A percentile compares a stretch with the other conserved stretches of the same genome.
phyloP scores from a whole-genome alignment of 495 filamentous ascomycete species.

The Penicillium pulvis region DNA sequence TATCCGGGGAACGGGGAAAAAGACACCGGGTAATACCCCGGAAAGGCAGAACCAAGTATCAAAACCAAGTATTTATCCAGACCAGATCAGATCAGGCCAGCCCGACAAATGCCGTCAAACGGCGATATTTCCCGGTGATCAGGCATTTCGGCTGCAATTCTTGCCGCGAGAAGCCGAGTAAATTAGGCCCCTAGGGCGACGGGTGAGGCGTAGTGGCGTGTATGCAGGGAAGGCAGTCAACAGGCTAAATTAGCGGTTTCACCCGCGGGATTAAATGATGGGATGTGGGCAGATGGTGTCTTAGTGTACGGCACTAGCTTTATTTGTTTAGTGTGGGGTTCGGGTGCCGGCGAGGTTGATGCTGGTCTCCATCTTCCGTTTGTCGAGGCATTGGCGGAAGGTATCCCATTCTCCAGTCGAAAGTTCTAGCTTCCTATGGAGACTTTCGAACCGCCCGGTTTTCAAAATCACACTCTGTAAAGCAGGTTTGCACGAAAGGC shows the following conservation, averaged over 20 bases:
- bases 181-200: neutral
- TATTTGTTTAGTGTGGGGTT: neutral
- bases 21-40: neutral
- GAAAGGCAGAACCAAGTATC: neutral
- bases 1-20: neutral
- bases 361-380: no score
- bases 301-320: neutral
- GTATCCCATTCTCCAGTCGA: no score
- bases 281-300: neutral
- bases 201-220: conserved; percentile 5
- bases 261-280: neutral
- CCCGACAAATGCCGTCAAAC: neutral
- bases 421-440: no score
- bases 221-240: neutral
- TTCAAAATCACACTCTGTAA: no score
- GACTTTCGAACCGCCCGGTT: no score
- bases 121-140: neutral
- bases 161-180: neutral
- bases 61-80: neutral
- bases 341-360: neutral
- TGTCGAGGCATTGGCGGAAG: no score
- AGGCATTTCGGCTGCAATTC: neutral
- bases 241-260: conserved; percentile 18
- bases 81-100: neutral
- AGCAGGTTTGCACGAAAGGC: neutral